Evolutionary conservation across 1,284 basidiomycete genomes (phyloP).

Genomic region (Dichomitus squalens): DNA sequence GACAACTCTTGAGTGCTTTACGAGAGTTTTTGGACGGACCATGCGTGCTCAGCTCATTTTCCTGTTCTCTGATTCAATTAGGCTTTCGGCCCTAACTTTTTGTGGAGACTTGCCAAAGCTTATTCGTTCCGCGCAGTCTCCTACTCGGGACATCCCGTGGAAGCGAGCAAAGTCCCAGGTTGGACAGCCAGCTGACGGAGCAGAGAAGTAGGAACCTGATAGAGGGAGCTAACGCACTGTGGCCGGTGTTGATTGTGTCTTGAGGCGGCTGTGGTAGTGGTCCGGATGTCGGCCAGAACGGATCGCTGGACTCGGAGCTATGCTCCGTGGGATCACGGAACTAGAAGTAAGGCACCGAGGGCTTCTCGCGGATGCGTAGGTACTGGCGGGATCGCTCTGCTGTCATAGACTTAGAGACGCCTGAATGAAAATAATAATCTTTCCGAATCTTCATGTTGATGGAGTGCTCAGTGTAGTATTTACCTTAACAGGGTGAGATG

Average conservation of each 20-base stretch:
- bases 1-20: neutral
- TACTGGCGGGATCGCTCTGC: too few relatives aligned
- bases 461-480: too few relatives aligned
- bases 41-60: neutral
- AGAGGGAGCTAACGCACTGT: neutral
- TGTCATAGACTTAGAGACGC: too few relatives aligned
- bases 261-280: neutral
- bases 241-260: neutral
- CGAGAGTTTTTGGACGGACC: neutral
- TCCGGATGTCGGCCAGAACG: neutral
- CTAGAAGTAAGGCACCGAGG: neutral
- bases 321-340: conserved; percentile 3
- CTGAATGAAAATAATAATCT: too few relatives aligned
- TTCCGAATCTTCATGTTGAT: too few relatives aligned
- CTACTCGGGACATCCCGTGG: neutral
- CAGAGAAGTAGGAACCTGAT: neutral
- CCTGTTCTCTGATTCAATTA: neutral
- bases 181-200: neutral
- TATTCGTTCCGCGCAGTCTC: neutral
- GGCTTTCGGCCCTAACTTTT: neutral
- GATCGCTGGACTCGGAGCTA: neutral
- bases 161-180: too few relatives aligned
- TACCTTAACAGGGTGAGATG: too few relatives aligned
- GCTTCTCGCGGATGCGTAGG: neutral
- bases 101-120: neutral